These are phyloP conservation scores for Populus alba DNA, from an alignment of 345 rosid species.

Conservation along the genomic window DNA sequence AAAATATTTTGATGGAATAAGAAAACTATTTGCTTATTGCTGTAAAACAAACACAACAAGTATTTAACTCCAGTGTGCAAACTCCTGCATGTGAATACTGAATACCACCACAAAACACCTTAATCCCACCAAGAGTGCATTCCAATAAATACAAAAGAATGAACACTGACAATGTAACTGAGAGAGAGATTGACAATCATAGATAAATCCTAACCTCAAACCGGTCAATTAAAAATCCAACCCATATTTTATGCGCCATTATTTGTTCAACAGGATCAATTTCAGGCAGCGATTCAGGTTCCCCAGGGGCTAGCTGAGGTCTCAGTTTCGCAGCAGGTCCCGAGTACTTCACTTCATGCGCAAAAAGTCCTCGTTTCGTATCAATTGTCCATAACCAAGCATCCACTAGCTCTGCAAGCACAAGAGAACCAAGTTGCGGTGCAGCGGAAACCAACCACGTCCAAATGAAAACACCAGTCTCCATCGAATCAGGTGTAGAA, in stretches of 20 bases:
- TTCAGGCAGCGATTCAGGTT: conserved; percentile 69
- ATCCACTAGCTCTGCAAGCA: conserved; percentile 98
- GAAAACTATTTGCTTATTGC: neutral
- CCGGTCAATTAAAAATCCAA: conserved; percentile 93
- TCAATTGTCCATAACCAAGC: conserved; percentile 99
- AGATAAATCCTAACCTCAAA: conserved; percentile 70
- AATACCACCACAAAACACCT: neutral
- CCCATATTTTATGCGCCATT: conserved; percentile 93
- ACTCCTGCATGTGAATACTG: neutral
- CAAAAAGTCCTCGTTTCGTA: conserved; percentile 93
- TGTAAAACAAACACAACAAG: neutral
- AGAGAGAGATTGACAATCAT: neutral
- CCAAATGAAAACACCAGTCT: conserved; percentile 96
- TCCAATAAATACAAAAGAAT: neutral
- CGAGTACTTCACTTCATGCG: conserved; percentile 70
- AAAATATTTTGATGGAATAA: conserved; percentile 11
- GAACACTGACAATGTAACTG: neutral
- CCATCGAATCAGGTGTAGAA: conserved; percentile 92
- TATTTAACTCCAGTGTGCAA: neutral
- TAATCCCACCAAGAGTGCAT: neutral
- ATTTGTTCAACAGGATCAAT: conserved; percentile 86
- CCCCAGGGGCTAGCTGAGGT: conserved; percentile 96
- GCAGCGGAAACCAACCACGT: conserved; percentile 99
- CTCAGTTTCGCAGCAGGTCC: conserved; percentile 95
- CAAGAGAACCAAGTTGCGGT: conserved; percentile 85